Conservation (phyloP, 371 early-diverging fungal species). For the Caulochytrium protostelioides region DNA sequence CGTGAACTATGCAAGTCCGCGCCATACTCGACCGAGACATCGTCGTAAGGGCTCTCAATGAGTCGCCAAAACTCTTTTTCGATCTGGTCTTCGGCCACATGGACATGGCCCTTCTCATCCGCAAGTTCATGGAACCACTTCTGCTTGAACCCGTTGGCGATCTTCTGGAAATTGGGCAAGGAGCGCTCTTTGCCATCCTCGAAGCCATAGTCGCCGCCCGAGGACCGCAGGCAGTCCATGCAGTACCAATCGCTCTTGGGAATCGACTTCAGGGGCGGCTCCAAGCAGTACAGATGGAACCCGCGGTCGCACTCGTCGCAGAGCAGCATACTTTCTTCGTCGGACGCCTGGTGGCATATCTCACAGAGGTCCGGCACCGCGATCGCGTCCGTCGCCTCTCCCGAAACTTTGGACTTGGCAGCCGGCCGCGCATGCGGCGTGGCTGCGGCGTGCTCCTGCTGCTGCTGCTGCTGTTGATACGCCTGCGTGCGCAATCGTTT, state of each 20-base stretch:
- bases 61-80: slow-evolving; percentile 91
- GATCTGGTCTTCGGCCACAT: slow-evolving; percentile 51
- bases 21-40: slow-evolving; percentile 84
- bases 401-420: slow-evolving; percentile 7
- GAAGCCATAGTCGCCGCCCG: slow-evolving; percentile 79
- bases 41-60: slow-evolving; percentile 61
- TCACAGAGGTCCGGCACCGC: slow-evolving; percentile 17
- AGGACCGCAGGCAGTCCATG: slow-evolving; percentile 47
- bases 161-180: slow-evolving; percentile 52
- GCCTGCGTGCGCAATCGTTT: not conserved
- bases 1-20: slow-evolving; percentile 78
- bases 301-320: slow-evolving; percentile 73
- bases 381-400: no score
- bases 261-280: slow-evolving; percentile 37
- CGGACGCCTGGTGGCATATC: slow-evolving; percentile 10
- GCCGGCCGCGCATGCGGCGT: slow-evolving; percentile 1
- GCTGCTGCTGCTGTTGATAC: slow-evolving; percentile 1
- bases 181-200: slow-evolving; percentile 61
- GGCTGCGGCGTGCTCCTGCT: slow-evolving; percentile 5
- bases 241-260: slow-evolving; percentile 74
- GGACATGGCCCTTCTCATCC: slow-evolving; percentile 7
- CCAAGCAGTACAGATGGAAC: slow-evolving; percentile 59
- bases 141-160: slow-evolving; percentile 57
- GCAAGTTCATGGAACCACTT: slow-evolving; percentile 32
- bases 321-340: slow-evolving; percentile 39